These are phyloP conservation scores for Fusarium sp. DNA, from an alignment of 2,329 filamentous ascomycete genomes.

Conservation along the genomic window DNA sequence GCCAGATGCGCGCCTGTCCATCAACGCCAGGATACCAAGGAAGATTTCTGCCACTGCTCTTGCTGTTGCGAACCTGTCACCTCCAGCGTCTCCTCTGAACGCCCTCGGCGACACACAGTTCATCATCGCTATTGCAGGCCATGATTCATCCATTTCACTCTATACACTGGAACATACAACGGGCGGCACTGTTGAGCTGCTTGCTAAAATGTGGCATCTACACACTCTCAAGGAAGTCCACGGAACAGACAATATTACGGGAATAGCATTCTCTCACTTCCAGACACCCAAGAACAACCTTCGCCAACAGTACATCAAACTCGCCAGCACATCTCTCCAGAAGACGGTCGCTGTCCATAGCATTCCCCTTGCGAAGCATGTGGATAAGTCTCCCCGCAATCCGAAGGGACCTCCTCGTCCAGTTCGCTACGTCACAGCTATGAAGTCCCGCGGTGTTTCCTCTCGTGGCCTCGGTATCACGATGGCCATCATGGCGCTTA, in stretches of 20 bases:
- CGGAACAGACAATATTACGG: constrained; percentile 65
- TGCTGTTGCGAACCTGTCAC: constrained; percentile 76
- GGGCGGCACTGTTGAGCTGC: constrained; percentile 58
- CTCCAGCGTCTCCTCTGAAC: constrained; percentile 59
- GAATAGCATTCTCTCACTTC: constrained; percentile 68
- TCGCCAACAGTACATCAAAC: constrained; percentile 64
- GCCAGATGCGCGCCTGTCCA: constrained; percentile 60
- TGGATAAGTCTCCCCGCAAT: constrained; percentile 50
- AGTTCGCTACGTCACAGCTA: constrained; percentile 76
- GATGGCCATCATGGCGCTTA: constrained; percentile 65
- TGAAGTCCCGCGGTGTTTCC: constrained; percentile 64
- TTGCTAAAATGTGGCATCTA: constrained; percentile 64
- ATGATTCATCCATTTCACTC: constrained; percentile 81
- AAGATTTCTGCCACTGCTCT: constrained; percentile 80
- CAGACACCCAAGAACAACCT: constrained; percentile 60
- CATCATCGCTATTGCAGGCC: constrained; percentile 81
- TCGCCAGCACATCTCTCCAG: constrained; percentile 83
- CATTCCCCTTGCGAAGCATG: constrained; percentile 70
- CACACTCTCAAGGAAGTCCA: constrained; percentile 65
- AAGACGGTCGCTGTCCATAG: constrained; percentile 84
- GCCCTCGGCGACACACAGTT: constrained; percentile 76
- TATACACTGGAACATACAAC: constrained; percentile 78
- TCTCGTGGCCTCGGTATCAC: constrained; percentile 62
- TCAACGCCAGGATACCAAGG: constrained; percentile 68
- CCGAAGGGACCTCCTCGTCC: constrained; percentile 57